phyloP scores from a whole-genome alignment of 169 alveolate genomes.

The Plasmodium coatneyi region DNA sequence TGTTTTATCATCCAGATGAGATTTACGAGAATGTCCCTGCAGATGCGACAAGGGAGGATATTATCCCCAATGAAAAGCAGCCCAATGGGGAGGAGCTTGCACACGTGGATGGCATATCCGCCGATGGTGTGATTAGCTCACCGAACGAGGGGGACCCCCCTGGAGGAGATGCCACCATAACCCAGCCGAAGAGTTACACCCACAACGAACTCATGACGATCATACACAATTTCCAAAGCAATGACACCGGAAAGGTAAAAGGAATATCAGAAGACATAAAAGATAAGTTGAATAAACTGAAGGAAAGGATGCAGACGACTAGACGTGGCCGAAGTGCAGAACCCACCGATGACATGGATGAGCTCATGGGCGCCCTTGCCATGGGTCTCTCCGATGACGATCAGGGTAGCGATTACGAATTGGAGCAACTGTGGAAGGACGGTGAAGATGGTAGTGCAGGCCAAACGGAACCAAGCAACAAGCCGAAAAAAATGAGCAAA shows the following conservation, averaged over 20 bases:
- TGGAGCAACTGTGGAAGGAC: slow-evolving; percentile 6
- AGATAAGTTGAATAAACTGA: slow-evolving; percentile 71
- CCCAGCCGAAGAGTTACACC: slow-evolving; percentile 24
- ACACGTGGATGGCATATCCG: not conserved
- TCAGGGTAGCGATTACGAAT: not conserved
- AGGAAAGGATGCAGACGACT: slow-evolving; percentile 64
- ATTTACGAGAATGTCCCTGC: not conserved
- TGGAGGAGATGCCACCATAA: not conserved
- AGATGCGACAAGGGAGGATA: not conserved
- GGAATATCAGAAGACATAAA: slow-evolving; percentile 68
- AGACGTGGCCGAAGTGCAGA: not conserved
- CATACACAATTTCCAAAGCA: slow-evolving; percentile 72
- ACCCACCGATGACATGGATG: not conserved
- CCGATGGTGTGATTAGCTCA: not conserved
- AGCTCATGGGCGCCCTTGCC: slow-evolving; percentile 17
- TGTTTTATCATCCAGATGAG: slow-evolving; percentile 74
- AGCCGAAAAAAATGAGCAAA: slow-evolving; percentile 49
- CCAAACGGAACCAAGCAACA: not conserved
- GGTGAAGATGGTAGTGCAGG: not conserved
- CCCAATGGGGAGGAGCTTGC: not conserved
- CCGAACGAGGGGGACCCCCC: not conserved
- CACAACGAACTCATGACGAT: slow-evolving; percentile 62
- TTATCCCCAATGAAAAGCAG: not conserved
- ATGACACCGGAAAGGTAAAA: slow-evolving; percentile 55
- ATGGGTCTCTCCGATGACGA: slow-evolving; percentile 59